Conservation (phyloP, 345 rosid species). For the Boechera retrofracta region DNA sequence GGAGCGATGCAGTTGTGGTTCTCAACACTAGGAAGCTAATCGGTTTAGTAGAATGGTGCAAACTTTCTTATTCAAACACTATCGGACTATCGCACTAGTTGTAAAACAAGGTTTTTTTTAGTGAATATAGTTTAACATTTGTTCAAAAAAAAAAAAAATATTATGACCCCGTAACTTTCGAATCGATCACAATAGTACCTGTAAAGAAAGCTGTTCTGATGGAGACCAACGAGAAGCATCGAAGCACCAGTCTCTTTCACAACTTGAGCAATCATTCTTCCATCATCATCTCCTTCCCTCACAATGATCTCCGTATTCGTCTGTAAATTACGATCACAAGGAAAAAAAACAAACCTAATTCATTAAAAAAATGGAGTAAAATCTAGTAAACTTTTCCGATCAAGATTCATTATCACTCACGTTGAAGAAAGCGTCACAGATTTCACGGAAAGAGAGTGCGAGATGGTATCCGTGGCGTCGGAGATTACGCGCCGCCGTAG, state of each 20-base stretch:
- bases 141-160: too few relatives aligned
- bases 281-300: constrained; percentile 82
- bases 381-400: neutral
- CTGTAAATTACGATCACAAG: constrained; percentile 42
- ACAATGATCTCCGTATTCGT: constrained; percentile 82
- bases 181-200: constrained; percentile 49
- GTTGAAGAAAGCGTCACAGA: constrained; percentile 58
- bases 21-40: too few relatives aligned
- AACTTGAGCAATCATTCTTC: constrained; percentile 60
- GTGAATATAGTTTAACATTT: too few relatives aligned
- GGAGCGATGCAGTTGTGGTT: too few relatives aligned
- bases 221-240: constrained; percentile 88
- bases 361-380: neutral
- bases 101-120: too few relatives aligned
- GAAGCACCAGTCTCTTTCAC: constrained; percentile 85
- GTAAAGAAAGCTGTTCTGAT: constrained; percentile 89
- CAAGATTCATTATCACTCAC: constrained; percentile 37
- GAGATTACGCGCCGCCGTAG: constrained; percentile 48
- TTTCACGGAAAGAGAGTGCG: constrained; percentile 66
- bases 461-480: constrained; percentile 59
- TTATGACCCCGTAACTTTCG: constrained; percentile 16
- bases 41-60: too few relatives aligned
- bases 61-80: too few relatives aligned
- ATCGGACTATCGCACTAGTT: too few relatives aligned
- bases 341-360: neutral